Percentiles rank a stretch among this genome's conserved stretches.
Conservation (phyloP, 441 rosid species). For the Erodium chrysanthum region DNA sequence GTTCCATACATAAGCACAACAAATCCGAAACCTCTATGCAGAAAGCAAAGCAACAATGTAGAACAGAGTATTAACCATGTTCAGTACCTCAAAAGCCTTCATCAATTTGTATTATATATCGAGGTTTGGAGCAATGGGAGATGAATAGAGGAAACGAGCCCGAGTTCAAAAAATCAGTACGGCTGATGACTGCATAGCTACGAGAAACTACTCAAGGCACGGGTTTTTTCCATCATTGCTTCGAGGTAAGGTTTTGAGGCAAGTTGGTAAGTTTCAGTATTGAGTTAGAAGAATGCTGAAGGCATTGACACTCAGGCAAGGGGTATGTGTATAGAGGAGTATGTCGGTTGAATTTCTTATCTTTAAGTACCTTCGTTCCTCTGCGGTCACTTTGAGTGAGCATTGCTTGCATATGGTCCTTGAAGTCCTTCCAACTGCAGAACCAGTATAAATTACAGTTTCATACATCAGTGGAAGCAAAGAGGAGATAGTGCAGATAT, state of each 20-base stretch:
- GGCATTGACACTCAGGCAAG: conserved; percentile 81
- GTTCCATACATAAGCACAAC: not conserved
- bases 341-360: conserved; percentile 68
- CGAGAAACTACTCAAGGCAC: not conserved
- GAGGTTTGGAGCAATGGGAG: too few species aligned
- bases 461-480: conserved; percentile 1
- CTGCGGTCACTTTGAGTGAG: conserved; percentile 70
- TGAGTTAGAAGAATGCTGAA: conserved; percentile 43
- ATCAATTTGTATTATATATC: too few species aligned
- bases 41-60: conserved; percentile 2
- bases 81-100: too few species aligned
- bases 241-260: not conserved
- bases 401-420: conserved; percentile 53
- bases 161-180: conserved; percentile 2
- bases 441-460: conserved; percentile 16
- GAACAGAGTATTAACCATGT: too few species aligned
- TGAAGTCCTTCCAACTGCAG: conserved; percentile 74
- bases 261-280: conserved; percentile 23
- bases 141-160: too few species aligned
- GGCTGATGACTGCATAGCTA: conserved; percentile 17
- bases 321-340: conserved; percentile 78
- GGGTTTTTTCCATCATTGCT: not conserved
- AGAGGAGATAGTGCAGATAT: conserved; percentile 7
- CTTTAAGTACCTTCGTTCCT: conserved; percentile 66
- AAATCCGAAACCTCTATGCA: conserved; percentile 8